These are phyloP conservation scores for Tubosaeta sp. DNA, from an alignment of 768 basidiomycete species.

Conservation along the genomic window DNA sequence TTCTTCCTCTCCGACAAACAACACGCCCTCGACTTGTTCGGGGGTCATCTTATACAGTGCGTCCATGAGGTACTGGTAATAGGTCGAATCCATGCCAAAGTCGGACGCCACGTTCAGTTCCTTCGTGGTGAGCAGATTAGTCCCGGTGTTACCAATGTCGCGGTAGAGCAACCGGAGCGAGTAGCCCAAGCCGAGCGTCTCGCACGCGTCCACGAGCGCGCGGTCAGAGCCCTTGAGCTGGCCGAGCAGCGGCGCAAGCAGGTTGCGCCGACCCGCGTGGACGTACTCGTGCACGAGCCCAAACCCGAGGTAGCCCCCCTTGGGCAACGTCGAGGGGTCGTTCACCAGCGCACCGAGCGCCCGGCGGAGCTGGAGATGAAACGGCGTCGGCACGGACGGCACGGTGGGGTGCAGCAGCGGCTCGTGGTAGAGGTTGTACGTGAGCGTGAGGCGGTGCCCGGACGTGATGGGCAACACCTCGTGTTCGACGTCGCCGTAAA, in stretches of 20 bases:
- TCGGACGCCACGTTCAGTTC: neutral
- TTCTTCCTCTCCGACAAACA: neutral
- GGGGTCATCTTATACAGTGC: neutral
- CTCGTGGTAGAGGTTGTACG: constrained; percentile 33
- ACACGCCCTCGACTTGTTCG: constrained; percentile 6
- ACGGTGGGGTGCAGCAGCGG: neutral
- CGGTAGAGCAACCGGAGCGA: constrained; percentile 4
- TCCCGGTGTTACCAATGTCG: fast-evolving
- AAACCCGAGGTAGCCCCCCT: constrained; percentile 8
- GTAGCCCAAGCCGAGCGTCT: constrained; percentile 4
- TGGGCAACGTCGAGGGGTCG: neutral
- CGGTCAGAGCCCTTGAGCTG: constrained; percentile 15
- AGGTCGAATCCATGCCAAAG: neutral
- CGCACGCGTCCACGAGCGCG: constrained; percentile 2
- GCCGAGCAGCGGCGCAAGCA: neutral
- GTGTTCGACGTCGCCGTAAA: constrained; percentile 38
- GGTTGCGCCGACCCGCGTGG: neutral
- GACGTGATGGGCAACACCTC: constrained; percentile 17
- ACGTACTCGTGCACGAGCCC: constrained; percentile 14
- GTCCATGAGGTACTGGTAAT: neutral
- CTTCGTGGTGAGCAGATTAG: neutral
- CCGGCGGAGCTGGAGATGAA: neutral
- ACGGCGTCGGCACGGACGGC: neutral
- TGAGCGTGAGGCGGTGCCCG: constrained; percentile 19
- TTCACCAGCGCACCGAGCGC: neutral